Evolutionary conservation across 306 rosid genomes (phyloP).

Genomic region (Vicia faba): DNA sequence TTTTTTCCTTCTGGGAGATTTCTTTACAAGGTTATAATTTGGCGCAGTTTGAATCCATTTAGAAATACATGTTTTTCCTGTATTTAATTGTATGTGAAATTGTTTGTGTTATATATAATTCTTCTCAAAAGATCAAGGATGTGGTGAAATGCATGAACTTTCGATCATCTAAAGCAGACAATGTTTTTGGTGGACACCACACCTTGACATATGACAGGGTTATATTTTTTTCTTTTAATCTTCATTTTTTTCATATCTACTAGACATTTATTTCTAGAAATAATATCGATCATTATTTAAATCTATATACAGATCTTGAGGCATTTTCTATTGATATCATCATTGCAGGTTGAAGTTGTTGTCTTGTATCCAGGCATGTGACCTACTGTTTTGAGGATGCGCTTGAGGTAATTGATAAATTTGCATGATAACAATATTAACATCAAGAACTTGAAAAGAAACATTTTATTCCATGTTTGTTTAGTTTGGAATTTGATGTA

Average conservation of each 20-base stretch:
- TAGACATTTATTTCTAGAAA: conserved; percentile 26
- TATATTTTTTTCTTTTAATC: conserved; percentile 25
- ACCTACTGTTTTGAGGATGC: conserved; percentile 91
- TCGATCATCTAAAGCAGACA: conserved; percentile 66
- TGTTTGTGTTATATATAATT: conserved; percentile 59
- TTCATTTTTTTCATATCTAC: conserved; percentile 3
- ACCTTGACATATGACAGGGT: conserved; percentile 88
- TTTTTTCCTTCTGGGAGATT: conserved; percentile 86
- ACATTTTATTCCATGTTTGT: not conserved
- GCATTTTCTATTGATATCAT: conserved; percentile 32
- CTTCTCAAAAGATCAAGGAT: conserved; percentile 84
- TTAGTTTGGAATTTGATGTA: conserved; percentile 26
- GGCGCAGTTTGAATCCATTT: no score
- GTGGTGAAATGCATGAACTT: conserved; percentile 86
- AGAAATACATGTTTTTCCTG: no score
- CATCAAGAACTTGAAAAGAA: conserved; percentile 22
- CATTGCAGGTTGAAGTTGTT: conserved; percentile 86
- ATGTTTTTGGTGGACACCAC: conserved; percentile 79
- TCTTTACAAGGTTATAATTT: no score
- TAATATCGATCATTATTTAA: conserved; percentile 6
- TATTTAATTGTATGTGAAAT: conserved; percentile 36
- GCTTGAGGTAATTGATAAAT: conserved; percentile 64
- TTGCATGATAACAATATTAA: conserved; percentile 8
- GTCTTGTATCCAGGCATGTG: conserved; percentile 84
- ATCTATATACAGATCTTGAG: conserved; percentile 29